Base-by-base conservation (phyloP, 1,284 basidiomycete species). In the Sporisorium sorghi region DNA sequence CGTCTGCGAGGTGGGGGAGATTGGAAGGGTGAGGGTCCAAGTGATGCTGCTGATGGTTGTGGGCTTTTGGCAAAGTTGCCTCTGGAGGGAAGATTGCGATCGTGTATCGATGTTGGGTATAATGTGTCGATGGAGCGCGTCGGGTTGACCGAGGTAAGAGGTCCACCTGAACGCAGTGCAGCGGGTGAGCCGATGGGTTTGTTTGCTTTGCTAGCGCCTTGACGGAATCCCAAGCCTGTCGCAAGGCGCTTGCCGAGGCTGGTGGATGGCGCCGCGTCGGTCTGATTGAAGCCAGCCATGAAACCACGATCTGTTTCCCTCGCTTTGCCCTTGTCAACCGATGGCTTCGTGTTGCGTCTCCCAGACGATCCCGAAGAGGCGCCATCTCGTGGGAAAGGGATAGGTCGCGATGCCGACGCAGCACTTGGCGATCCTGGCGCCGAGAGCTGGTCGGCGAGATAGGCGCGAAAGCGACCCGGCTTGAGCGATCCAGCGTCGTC, bases 401-500 rank as follows among this genome's bases (percentile, higher is more conserved):
- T 74, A 0, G 67, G 23, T 15, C 63, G 47, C n/a, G 67, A 55
- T 14, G 52, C 39, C 11, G 67, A 42, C n/a, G 56, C 15, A 5
- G 42, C 17, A 10, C 42, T 56, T 12, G 43, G 12, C 8, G 55
- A 48, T 3, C 19, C 32, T 0, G 67, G 56, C 17, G 57, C 19
- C 5, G 58, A 49, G 3, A 74, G 62, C 48, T 77, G 70, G 35
- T 70, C 63, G n/a, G 71, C 64, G 10, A 77, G 64, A 37, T 75
- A 75, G 23, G 73, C 73, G 3, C 73, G 67, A 24, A 72, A 75
- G 5, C 73, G 67, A 15, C 73, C 73, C 19, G 73, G 73, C 32
- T 75, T 75, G 47, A 75, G 73, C 35, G 73, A 75, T 21, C 68
- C 73, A 35, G 73, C 68, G 9, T 75, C 64, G 42, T 75, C 73